phyloP scores from a whole-genome alignment of 192 early-diverging fungal genomes.

The Lobosporangium transversale region DNA sequence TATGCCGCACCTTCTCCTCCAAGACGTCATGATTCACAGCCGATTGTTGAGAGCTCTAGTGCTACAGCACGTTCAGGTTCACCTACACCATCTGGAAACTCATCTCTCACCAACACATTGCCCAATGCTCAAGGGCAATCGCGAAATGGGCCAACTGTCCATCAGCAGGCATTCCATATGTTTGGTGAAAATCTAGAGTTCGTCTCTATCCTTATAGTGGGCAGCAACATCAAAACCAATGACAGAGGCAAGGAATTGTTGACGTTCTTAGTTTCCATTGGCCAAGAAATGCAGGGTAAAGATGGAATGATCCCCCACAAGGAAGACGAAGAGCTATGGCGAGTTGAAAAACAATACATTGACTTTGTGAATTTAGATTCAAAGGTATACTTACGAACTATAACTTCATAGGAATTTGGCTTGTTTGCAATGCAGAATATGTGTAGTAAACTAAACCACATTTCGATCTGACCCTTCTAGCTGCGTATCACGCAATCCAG shows the following conservation, averaged over 20 bases:
- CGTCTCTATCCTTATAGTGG: conserved; percentile 54
- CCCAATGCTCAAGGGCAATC: conserved; percentile 2
- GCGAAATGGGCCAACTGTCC: conserved; percentile 8
- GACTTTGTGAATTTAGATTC: conserved; percentile 86
- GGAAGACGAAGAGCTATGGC: conserved; percentile 76
- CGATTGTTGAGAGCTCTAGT: conserved; percentile 7
- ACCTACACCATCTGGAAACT: conserved; percentile 47
- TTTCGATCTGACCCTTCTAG: too few relatives aligned
- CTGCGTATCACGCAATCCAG: conserved; percentile 54
- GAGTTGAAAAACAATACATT: conserved; percentile 86
- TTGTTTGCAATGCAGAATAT: too few relatives aligned
- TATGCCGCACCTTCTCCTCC: conserved; percentile 12
- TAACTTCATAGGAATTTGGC: too few relatives aligned
- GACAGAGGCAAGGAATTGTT: conserved; percentile 82
- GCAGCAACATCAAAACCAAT: conserved; percentile 73
- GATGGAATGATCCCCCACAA: conserved; percentile 44
- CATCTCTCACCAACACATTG: conserved; percentile 25
- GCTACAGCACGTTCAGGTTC: conserved; percentile 14
- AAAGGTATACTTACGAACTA: conserved; percentile 62
- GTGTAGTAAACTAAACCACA: too few relatives aligned
- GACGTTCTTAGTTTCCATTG: conserved; percentile 65
- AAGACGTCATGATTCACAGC: conserved; percentile 45
- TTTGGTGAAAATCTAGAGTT: conserved; percentile 37
- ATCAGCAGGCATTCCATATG: conserved; percentile 41
- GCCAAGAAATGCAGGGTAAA: conserved; percentile 39